phyloP scores from a whole-genome alignment of 1,284 basidiomycete genomes.

The Sporisorium reilianum region DNA sequence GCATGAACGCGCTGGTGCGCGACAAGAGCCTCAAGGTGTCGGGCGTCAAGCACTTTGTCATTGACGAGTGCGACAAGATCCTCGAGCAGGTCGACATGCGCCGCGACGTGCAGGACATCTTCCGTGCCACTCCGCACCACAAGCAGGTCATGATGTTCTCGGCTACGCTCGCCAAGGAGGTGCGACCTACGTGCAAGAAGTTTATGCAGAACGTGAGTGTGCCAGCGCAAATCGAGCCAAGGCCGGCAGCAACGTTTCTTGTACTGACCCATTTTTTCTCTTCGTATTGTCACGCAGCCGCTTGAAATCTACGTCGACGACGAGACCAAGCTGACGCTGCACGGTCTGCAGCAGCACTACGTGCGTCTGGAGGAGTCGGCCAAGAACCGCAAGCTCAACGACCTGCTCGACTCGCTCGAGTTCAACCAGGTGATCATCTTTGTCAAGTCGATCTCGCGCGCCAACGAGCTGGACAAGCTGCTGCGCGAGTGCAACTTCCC shows the following conservation, averaged over 20 bases:
- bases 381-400: slow-evolving; percentile 98
- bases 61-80: slow-evolving; percentile 99
- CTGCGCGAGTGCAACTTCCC: slow-evolving; percentile 98
- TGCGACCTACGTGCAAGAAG: slow-evolving; percentile 97
- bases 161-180: slow-evolving; percentile 96
- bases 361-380: slow-evolving; percentile 84
- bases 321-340: slow-evolving; percentile 97
- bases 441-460: slow-evolving; percentile 96
- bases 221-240: too few species aligned
- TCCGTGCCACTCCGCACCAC: slow-evolving; percentile 98
- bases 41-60: slow-evolving; percentile 83
- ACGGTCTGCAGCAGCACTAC: slow-evolving; percentile 98
- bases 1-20: slow-evolving; percentile 68
- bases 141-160: slow-evolving; percentile 99
- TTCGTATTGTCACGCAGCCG: slow-evolving; percentile 75
- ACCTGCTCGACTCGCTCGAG: slow-evolving; percentile 93
- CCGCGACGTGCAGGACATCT: slow-evolving; percentile 99
- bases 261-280: background rate
- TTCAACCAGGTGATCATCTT: slow-evolving; percentile 99
- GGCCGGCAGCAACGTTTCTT: too few species aligned
- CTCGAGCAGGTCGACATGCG: slow-evolving; percentile 99
- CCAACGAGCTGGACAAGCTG: slow-evolving; percentile 95
- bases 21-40: slow-evolving; percentile 67
- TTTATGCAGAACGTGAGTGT: slow-evolving; percentile 99
- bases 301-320: slow-evolving; percentile 99